Percentiles rank a stretch among this genome's conserved stretches.
These are phyloP conservation scores for Cyberlindnera amylophila DNA, from an alignment of 805 yeast genomes.

Conservation along the genomic window DNA sequence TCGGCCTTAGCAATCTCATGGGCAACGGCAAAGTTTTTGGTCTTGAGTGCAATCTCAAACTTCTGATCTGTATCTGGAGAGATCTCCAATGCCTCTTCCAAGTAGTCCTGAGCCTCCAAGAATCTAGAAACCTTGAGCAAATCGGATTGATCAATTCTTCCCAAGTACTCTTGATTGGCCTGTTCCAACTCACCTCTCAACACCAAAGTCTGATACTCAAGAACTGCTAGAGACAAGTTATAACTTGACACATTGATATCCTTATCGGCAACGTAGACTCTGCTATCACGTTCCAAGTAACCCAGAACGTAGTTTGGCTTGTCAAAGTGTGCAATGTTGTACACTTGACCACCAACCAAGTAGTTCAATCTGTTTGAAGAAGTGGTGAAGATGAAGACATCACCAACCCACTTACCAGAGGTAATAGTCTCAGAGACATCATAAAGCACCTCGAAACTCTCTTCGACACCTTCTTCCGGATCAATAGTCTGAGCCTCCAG, in stretches of 20 bases:
- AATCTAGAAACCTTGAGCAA: constrained; percentile 81
- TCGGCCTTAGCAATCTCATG: constrained; percentile 56
- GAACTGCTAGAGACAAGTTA: constrained; percentile 75
- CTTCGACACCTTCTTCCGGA: constrained; percentile 86
- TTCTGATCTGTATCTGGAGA: constrained; percentile 87
- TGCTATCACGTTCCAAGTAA: constrained; percentile 85
- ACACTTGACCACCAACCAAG: constrained; percentile 89
- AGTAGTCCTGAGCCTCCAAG: constrained; percentile 87
- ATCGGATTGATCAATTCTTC: constrained; percentile 62
- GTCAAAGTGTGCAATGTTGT: constrained; percentile 90
- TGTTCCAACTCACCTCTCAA: constrained; percentile 91
- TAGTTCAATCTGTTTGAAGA: constrained; percentile 84
- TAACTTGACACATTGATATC: constrained; percentile 80
- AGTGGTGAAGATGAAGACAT: constrained; percentile 91
- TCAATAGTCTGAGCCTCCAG: constrained; percentile 53
- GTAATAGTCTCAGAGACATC: constrained; percentile 79
- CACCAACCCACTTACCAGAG: constrained; percentile 96
- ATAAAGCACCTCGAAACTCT: constrained; percentile 76
- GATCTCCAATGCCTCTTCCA: constrained; percentile 76
- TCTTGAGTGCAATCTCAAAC: constrained; percentile 81
- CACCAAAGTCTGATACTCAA: constrained; percentile 94
- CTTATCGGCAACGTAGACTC: constrained; percentile 87
- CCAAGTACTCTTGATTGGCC: constrained; percentile 57
- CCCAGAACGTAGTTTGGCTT: constrained; percentile 83
- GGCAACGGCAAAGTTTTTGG: constrained; percentile 71